Evolutionary conservation across 208 protist genomes (phyloP), one percentile per base, ranked within the genome.

Genomic region (Balamuthia mandrillaris): DNA sequence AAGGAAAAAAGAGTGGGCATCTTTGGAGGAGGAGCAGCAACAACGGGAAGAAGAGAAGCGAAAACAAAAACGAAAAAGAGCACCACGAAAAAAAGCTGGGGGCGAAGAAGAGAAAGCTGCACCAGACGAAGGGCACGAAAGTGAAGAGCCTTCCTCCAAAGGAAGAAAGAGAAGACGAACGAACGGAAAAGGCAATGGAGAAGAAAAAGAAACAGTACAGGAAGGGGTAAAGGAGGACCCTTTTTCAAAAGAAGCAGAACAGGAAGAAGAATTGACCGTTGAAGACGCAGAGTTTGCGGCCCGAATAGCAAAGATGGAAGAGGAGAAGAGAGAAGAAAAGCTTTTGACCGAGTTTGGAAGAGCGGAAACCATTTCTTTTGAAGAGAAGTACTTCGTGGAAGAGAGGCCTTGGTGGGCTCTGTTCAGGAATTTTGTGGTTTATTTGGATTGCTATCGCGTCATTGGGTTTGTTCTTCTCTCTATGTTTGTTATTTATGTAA

Each of bases 371-470:
- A 35, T 60, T 7, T 27, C 5, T 0, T 37, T 88, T 7, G 74
- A 86, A 24, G 10, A 47, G n/a, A 86, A 91, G 49, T 88, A 91
- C 49, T 89, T 88, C 27, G 24, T 2, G 21, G 41, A 31, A 10
- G 6, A 63, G 7, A 81, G 60, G 44, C 41, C 45, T 14, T 88
- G 88, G 89, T 89, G 86, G 86, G 37, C 51, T 10, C 33, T 88
- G 14, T 89, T 91, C 54, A 56, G 86, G 44, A 2, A 18, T 33
- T 79, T 54, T 41, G 47, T 29, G 31, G 74, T 87, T 54, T 91
- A 91, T 81, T 78, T 91, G 16, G 89, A 91, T 49, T 49, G 52
- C 39, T 89, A 83, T 60, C 29, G 54, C 45, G 41, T 81, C 18
- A 29, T 89, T n/a, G 63, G 89, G 83, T 88, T 63, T 39, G 0